Evolutionary conservation across 176 grass and related monocot species (phyloP), one percentile per base, ranked within the genome.

Genomic region (Paspalum notatum): DNA sequence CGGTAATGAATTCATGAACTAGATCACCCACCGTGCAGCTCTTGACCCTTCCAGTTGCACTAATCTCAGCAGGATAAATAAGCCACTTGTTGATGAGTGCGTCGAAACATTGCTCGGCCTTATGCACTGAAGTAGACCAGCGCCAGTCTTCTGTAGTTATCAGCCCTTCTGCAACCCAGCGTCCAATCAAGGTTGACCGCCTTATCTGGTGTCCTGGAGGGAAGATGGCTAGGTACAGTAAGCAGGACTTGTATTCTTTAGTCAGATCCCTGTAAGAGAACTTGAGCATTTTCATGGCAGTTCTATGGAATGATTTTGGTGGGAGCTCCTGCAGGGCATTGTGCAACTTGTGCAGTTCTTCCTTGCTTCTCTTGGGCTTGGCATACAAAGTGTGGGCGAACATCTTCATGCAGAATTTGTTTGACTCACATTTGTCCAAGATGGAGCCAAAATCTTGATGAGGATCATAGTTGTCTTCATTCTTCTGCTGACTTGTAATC

Each of bases 141-240:
- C 32, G 41, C 66, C 66, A 80, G 1, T 80, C 76, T 47, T 85
- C 39, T 51, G 54, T 80, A 1, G 40, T 25, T 66, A 57, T 66
- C 18, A 55, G 7, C 18, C 50, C 24, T 77, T 78, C 44, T 12
- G 27, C 15, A 14, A 71, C 69, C 78, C 80, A 83, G 3, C 75
- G 13, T 4, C 50, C 76, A 27, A 75, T 67, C 32, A 86, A 13
- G 26, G 76, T 85, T 49, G 82, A 84, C 25, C 62, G 41, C 25
- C 20, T 59, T 25, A 84, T 71, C 1, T 10, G 61, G 10, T 64
- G 8, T 5, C 24, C 17, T 39, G 0, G 82, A 68, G 72, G 51
- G 41, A 84, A 84, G 52, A 84, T 48, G 12, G 75, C 40, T 37
- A 84, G 80, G 42, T 88, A 74, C 26, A 82, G 8, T 10, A 77